Evolutionary conservation across 306 rosid genomes (phyloP), one percentile per base, ranked within the genome.

Genomic region (Trifolium pratense): DNA sequence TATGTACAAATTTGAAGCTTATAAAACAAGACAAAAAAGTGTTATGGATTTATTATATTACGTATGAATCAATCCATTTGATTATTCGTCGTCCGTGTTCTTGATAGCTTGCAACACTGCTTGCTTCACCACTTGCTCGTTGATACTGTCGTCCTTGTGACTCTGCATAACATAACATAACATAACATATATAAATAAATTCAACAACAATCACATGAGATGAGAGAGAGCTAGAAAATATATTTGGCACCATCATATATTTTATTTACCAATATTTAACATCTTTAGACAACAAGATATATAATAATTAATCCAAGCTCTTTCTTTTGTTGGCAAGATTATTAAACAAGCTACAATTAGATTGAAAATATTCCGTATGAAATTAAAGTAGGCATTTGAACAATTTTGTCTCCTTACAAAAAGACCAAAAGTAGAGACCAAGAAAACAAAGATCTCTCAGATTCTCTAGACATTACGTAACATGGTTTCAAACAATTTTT

Each of bases 61-160:
- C 7, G 34, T 56, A 56, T 21, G 34, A 3, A 53, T 20, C 16
- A 1, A 37, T 59, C 61, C 10, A 13, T 65, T 60, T 70, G 71
- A 76, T 65, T 66, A 79, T n/a, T n/a, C n/a, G 77, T 89, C 86
- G 78, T 89, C 87, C 82, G 79, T 78, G 63, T 76, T 87, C 80
- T 71, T 79, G 79, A 93, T 82, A 60, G 98, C 97, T 81, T 77
- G 83, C 71, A 85, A 43, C 72, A 93, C 97, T 29, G 93, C 90
- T 70, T 84, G 87, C 83, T 89, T 86, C 87, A 93, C 98, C 91
- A 88, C 81, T 81, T 86, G 92, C 52, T 89, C 87, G 60, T 93
- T 90, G 18, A 91, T 73, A 77, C 78, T 85, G 42, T 87, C 85
- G 11, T 61, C 76, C 65, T 84, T 83, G 71, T 86, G 80, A 79